These are phyloP conservation scores for Lyophyllum semitale DNA, from an alignment of 768 basidiomycete genomes.

Conservation along the genomic window DNA sequence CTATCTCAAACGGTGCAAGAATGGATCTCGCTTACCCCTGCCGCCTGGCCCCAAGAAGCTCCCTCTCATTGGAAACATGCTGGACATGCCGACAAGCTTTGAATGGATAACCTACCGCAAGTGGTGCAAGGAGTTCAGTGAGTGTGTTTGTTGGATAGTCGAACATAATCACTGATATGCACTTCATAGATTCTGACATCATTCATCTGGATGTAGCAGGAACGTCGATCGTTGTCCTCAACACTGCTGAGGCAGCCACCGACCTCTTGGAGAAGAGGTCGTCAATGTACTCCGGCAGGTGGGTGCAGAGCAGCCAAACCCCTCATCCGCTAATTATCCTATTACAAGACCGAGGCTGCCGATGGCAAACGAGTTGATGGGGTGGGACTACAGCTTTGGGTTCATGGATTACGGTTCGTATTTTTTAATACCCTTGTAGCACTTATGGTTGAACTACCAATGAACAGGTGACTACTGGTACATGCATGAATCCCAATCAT, in stretches of 20 bases:
- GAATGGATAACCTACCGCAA: slow-evolving; percentile 40
- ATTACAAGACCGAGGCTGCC: slow-evolving; percentile 30
- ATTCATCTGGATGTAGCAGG: slow-evolving; percentile 24
- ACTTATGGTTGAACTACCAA: background rate
- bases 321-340: slow-evolving; percentile 9
- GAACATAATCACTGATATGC: background rate
- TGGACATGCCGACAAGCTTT: slow-evolving; percentile 37
- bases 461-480: slow-evolving; percentile 13
- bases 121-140: slow-evolving; percentile 41
- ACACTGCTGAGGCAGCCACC: slow-evolving; percentile 19
- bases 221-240: slow-evolving; percentile 21
- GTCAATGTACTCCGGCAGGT: slow-evolving; percentile 23
- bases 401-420: slow-evolving; percentile 19
- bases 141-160: background rate
- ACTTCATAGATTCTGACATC: slow-evolving; percentile 21
- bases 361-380: slow-evolving; percentile 26
- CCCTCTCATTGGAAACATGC: slow-evolving; percentile 41
- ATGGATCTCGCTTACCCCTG: slow-evolving; percentile 19
- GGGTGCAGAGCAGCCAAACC: background rate
- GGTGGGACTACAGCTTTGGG: slow-evolving; percentile 20
- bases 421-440: background rate
- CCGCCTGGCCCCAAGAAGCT: slow-evolving; percentile 44
- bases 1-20: slow-evolving; percentile 13
- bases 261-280: slow-evolving; percentile 27
- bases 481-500: background rate